Evolutionary conservation across 345 rosid genomes (phyloP).

Genomic region (Adansonia digitata): DNA sequence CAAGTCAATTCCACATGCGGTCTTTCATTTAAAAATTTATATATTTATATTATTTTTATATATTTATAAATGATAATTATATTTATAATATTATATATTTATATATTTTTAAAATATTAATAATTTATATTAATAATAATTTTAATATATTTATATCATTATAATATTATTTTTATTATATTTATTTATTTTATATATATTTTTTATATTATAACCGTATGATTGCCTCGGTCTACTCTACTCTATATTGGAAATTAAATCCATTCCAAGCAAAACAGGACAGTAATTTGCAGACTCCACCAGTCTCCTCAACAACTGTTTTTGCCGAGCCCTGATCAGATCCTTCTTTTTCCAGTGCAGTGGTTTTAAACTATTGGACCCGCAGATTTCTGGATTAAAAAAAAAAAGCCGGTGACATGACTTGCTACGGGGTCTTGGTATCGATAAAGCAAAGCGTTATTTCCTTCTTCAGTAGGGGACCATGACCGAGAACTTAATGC

Average conservation of each 20-base stretch:
- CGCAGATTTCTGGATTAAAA: background rate
- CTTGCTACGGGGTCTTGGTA: slow-evolving; percentile 24
- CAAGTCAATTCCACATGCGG: too few relatives aligned
- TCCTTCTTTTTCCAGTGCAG: background rate
- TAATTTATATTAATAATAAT: too few relatives aligned
- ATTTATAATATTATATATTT: too few relatives aligned
- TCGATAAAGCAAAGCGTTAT: slow-evolving; percentile 11
- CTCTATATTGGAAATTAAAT: background rate
- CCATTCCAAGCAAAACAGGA: background rate
- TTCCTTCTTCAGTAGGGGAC: background rate
- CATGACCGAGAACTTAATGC: background rate
- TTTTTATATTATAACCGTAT: too few relatives aligned
- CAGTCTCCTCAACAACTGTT: slow-evolving; percentile 23
- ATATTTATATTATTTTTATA: too few relatives aligned
- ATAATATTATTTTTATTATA: too few relatives aligned
- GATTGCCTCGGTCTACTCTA: too few relatives aligned
- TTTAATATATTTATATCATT: too few relatives aligned
- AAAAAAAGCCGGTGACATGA: background rate
- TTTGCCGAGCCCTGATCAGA: background rate
- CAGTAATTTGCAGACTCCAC: background rate
- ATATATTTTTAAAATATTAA: too few relatives aligned
- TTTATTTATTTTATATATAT: too few relatives aligned
- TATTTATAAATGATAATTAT: too few relatives aligned
- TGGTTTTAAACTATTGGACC: slow-evolving; percentile 18
- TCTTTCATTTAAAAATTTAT: too few relatives aligned